A percentile compares a stretch with the other conserved stretches of the same genome.
These are phyloP conservation scores for Calonectria hawksworthii DNA, from an alignment of 2,329 filamentous ascomycete species.

Conservation along the genomic window DNA sequence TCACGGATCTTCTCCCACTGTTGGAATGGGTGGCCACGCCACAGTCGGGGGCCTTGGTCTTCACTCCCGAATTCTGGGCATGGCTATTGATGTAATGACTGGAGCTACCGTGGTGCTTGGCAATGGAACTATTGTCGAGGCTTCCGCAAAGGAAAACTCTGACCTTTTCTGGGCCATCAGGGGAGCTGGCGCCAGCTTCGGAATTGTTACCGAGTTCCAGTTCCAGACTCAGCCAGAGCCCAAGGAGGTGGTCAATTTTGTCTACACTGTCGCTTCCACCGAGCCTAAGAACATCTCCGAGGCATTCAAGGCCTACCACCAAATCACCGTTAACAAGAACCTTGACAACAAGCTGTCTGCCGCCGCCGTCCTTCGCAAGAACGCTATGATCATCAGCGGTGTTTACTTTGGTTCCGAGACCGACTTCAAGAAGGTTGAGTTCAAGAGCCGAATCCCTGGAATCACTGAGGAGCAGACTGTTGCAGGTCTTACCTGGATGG, in stretches of 20 bases:
- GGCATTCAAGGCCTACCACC: slow-evolving; percentile 9
- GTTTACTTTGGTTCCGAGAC: neutral
- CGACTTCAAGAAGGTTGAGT: neutral
- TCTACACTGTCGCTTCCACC: neutral
- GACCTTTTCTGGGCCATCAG: slow-evolving; percentile 8
- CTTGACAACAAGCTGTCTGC: neutral
- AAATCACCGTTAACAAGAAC: neutral
- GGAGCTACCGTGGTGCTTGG: neutral
- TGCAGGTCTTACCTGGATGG: neutral
- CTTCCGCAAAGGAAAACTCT: neutral
- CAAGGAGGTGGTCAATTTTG: neutral
- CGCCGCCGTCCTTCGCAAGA: neutral
- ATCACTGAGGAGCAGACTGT: neutral
- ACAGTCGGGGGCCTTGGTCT: slow-evolving; percentile 19
- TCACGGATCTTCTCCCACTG: slow-evolving; percentile 24
- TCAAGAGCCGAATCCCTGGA: neutral
- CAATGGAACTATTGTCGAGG: neutral
- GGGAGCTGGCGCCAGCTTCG: slow-evolving; percentile 9
- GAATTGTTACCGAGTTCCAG: slow-evolving; percentile 8
- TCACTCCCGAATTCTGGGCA: slow-evolving; percentile 6
- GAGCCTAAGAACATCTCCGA: neutral
- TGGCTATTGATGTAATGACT: slow-evolving; percentile 4
- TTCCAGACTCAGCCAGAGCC: slow-evolving; percentile 17
- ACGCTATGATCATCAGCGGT: neutral
- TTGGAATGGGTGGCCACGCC: slow-evolving; percentile 17